Percentiles rank a stretch among this genome's conserved stretches.
phyloP scores from a whole-genome alignment of 2,329 filamentous ascomycete genomes.

The Niveomyces coronatus region DNA sequence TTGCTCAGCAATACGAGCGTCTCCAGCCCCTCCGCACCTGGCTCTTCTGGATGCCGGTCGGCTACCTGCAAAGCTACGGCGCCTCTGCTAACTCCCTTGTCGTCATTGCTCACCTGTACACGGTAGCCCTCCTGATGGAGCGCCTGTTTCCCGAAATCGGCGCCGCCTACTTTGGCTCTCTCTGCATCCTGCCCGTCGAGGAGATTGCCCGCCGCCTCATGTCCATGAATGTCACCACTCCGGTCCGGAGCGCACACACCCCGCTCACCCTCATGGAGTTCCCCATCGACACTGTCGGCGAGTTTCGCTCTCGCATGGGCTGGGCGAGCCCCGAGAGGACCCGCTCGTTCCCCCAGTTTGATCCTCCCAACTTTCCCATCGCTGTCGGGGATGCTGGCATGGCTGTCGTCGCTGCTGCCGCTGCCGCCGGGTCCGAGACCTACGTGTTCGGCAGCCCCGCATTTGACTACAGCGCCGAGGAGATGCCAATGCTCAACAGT shows the following conservation, averaged over 20 bases:
- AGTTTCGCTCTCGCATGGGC: slow-evolving; percentile 60
- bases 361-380: slow-evolving; percentile 41
- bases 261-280: slow-evolving; percentile 61
- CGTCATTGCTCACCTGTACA: slow-evolving; percentile 86
- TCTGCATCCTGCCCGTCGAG: slow-evolving; percentile 73
- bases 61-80: slow-evolving; percentile 66
- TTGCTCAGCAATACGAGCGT: slow-evolving; percentile 81
- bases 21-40: slow-evolving; percentile 81
- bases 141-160: slow-evolving; percentile 87
- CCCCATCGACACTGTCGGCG: slow-evolving; percentile 56
- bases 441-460: slow-evolving; percentile 47
- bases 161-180: slow-evolving; percentile 73
- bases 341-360: slow-evolving; percentile 50
- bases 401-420: slow-evolving; percentile 31
- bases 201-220: slow-evolving; percentile 71
- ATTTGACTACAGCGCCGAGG: slow-evolving; percentile 55
- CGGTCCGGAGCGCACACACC: slow-evolving; percentile 46
- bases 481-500: slow-evolving; percentile 44
- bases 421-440: slow-evolving; percentile 29
- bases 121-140: slow-evolving; percentile 76
- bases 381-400: slow-evolving; percentile 35
- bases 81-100: slow-evolving; percentile 69
- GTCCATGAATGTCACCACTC: slow-evolving; percentile 52
- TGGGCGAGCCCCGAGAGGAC: slow-evolving; percentile 52
- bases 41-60: slow-evolving; percentile 92